These are phyloP conservation scores for Agaricus sinodeliciosus DNA, from an alignment of 768 basidiomycete species.

Conservation along the genomic window DNA sequence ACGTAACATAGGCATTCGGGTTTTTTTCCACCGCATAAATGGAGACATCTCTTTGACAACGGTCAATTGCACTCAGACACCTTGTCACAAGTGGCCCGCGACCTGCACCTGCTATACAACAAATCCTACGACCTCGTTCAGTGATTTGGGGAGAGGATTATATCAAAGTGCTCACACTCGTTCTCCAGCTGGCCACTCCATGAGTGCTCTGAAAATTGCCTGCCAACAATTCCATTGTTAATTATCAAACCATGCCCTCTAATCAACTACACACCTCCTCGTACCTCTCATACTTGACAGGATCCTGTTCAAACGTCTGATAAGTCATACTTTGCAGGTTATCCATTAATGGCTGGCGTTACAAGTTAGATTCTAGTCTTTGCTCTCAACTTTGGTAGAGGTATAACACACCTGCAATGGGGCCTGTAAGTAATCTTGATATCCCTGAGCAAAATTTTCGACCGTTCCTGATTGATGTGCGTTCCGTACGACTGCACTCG, in stretches of 20 bases:
- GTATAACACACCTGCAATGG: constrained; percentile 68
- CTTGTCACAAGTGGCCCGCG: constrained; percentile 89
- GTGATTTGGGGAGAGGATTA: not conserved
- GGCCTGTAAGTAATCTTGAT: constrained; percentile 93
- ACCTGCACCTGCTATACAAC: constrained; percentile 93
- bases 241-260: constrained; percentile 4
- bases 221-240: constrained; percentile 19
- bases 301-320: constrained; percentile 96
- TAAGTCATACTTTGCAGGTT: constrained; percentile 94
- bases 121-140: constrained; percentile 40
- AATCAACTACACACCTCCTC: constrained; percentile 59
- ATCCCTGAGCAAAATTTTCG: constrained; percentile 86
- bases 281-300: constrained; percentile 92
- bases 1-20: constrained; percentile 93
- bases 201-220: constrained; percentile 78
- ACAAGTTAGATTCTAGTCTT: not conserved
- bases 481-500: constrained; percentile 61
- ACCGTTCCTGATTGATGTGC: constrained; percentile 65
- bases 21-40: constrained; percentile 97
- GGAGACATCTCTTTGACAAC: constrained; percentile 51
- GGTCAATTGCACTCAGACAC: constrained; percentile 68
- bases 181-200: constrained; percentile 56
- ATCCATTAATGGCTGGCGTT: constrained; percentile 92
- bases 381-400: not conserved
- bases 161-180: constrained; percentile 49